Percentiles rank a stretch among this genome's conserved stretches.
phyloP scores from a whole-genome alignment of 1,284 basidiomycete species.

The Malassezia globosa region DNA sequence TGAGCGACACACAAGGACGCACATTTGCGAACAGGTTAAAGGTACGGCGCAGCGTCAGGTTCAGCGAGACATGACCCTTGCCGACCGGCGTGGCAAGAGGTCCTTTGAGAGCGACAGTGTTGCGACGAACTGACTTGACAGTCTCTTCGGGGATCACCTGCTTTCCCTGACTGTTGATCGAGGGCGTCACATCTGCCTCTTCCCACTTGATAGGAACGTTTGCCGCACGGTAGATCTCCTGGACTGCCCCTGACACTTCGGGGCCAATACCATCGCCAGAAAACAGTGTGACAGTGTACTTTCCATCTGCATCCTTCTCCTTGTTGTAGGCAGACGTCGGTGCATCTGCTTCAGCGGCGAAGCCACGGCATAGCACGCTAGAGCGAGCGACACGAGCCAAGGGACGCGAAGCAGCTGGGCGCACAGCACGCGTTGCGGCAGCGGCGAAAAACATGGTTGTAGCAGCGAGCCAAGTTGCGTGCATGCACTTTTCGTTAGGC shows the following conservation, averaged over 20 bases:
- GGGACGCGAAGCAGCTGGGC: slow-evolving; percentile 14
- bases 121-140: slow-evolving; percentile 84
- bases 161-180: slow-evolving; percentile 70
- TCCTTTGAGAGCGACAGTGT: slow-evolving; percentile 91
- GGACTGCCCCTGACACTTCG: slow-evolving; percentile 92
- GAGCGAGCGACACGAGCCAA: slow-evolving; percentile 21
- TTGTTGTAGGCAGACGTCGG: slow-evolving; percentile 44
- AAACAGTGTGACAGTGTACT: slow-evolving; percentile 85
- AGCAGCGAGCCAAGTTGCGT: neutral
- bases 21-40: slow-evolving; percentile 99
- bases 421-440: slow-evolving; percentile 13
- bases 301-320: slow-evolving; percentile 53
- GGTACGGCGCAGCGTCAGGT: slow-evolving; percentile 88
- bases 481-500: neutral
- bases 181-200: slow-evolving; percentile 87
- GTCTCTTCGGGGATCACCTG: slow-evolving; percentile 89
- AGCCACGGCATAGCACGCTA: slow-evolving; percentile 29
- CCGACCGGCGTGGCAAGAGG: slow-evolving; percentile 60
- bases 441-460: slow-evolving; percentile 16
- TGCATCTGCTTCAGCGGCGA: slow-evolving; percentile 31
- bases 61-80: slow-evolving; percentile 96
- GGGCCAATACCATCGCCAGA: slow-evolving; percentile 94
- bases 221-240: slow-evolving; percentile 81
- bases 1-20: slow-evolving; percentile 85
- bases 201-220: slow-evolving; percentile 62